phyloP scores from a whole-genome alignment of 2,329 filamentous ascomycete species.

The Trichoderma lentiforme region DNA sequence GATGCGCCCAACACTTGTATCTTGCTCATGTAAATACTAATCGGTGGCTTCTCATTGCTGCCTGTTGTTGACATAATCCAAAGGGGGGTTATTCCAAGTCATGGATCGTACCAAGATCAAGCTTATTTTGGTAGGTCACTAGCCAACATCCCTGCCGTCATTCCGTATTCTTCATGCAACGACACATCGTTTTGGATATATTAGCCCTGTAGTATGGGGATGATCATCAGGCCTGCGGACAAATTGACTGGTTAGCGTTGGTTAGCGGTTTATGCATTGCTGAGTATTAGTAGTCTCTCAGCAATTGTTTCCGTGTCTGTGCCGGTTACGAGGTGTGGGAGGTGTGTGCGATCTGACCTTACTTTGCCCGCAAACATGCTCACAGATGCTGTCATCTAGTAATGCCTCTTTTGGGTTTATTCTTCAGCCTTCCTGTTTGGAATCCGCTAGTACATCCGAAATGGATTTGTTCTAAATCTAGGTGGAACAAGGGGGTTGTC shows the following conservation, averaged over 20 bases:
- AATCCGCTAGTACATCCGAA: background rate
- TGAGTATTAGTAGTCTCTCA: background rate
- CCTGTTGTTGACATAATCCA: background rate
- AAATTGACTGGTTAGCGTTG: background rate
- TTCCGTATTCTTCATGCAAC: background rate
- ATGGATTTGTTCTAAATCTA: background rate
- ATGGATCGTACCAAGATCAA: background rate
- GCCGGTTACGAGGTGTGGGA: background rate
- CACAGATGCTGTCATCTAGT: background rate
- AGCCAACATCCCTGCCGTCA: background rate
- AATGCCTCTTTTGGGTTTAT: background rate
- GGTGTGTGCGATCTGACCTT: background rate
- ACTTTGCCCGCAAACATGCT: background rate
- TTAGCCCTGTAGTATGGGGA: background rate
- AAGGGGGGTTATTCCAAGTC: background rate
- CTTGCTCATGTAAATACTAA: background rate
- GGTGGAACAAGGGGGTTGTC: background rate
- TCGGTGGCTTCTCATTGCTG: background rate
- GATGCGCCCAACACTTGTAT: background rate
- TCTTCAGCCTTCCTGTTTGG: background rate
- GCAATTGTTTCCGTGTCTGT: background rate
- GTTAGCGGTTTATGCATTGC: background rate
- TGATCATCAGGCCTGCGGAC: background rate
- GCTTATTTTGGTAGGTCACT: conserved; percentile 8
- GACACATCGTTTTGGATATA: background rate